Conservation (phyloP, 2,329 filamentous ascomycete genomes). For the Penicillium sclerotiorum region DNA sequence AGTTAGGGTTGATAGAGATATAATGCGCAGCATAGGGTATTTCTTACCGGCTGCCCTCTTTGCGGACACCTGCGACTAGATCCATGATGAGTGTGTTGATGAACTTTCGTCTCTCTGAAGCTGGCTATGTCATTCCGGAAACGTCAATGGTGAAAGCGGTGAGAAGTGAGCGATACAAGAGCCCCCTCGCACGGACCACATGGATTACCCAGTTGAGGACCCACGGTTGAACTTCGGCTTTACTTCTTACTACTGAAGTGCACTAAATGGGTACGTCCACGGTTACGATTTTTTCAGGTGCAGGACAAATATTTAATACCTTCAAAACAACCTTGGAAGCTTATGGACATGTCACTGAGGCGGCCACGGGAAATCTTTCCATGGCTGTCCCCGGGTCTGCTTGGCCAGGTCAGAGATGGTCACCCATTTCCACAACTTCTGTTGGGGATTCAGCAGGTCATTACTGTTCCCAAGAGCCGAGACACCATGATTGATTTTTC, state of each 20-base stretch:
- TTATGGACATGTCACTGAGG: too few relatives aligned
- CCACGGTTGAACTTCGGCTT: too few relatives aligned
- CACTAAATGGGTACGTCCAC: too few relatives aligned
- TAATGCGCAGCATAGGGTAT: background rate
- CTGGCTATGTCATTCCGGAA: background rate
- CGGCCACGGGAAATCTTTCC: slow-evolving; percentile 21
- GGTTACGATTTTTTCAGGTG: too few relatives aligned
- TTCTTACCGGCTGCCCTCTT: slow-evolving; percentile 73
- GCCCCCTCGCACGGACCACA: too few relatives aligned
- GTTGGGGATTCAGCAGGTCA: slow-evolving; percentile 32
- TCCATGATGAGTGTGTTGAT: slow-evolving; percentile 71
- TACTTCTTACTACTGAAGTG: too few relatives aligned
- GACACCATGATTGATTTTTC: slow-evolving; percentile 27
- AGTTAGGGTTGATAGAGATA: background rate
- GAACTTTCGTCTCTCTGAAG: too few relatives aligned
- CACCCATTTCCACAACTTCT: slow-evolving; percentile 35
- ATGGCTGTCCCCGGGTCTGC: slow-evolving; percentile 29
- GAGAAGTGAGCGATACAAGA: too few relatives aligned
- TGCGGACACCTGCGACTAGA: slow-evolving; percentile 87
- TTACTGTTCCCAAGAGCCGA: slow-evolving; percentile 31
- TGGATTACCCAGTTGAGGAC: too few relatives aligned
- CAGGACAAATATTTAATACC: too few relatives aligned
- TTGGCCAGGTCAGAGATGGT: slow-evolving; percentile 30
- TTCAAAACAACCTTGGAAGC: too few relatives aligned
- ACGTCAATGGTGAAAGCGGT: too few relatives aligned